Evolutionary conservation across 441 rosid species (phyloP).

Genomic region (Jatropha multifida): DNA sequence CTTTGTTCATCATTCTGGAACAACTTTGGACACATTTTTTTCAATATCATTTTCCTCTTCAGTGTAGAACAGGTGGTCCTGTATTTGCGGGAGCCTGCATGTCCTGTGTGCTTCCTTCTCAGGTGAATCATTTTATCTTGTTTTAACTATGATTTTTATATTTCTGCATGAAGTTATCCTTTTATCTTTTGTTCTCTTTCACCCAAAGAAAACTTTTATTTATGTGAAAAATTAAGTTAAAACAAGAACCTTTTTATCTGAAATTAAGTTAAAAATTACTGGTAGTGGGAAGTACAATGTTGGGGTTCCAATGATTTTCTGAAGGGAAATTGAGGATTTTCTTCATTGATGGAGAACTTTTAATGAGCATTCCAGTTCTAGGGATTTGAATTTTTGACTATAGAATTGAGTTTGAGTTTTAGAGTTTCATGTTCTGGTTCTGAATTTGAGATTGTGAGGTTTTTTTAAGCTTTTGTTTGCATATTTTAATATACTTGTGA

Average conservation of each 20-base stretch:
- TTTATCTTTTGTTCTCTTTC: background rate
- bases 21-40: background rate
- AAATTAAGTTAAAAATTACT: no score
- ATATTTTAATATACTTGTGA: no score
- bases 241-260: background rate
- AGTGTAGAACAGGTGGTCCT: constrained; percentile 82
- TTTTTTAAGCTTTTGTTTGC: background rate
- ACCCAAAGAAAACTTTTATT: background rate
- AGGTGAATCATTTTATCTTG: constrained; percentile 45
- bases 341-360: background rate
- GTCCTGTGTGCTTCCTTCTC: constrained; percentile 64
- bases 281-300: no score
- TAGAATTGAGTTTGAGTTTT: background rate
- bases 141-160: background rate
- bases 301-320: no score
- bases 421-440: background rate
- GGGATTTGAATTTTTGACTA: background rate
- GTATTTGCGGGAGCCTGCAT: constrained; percentile 84
- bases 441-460: background rate
- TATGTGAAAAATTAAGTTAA: background rate
- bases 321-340: background rate
- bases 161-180: background rate
- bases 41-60: constrained; percentile 27
- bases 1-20: background rate
- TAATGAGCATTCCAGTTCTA: background rate